Evolutionary conservation across 257 asterid species (phyloP), one percentile per base, ranked within the genome.

Genomic region (Solanum chiquidenum): DNA sequence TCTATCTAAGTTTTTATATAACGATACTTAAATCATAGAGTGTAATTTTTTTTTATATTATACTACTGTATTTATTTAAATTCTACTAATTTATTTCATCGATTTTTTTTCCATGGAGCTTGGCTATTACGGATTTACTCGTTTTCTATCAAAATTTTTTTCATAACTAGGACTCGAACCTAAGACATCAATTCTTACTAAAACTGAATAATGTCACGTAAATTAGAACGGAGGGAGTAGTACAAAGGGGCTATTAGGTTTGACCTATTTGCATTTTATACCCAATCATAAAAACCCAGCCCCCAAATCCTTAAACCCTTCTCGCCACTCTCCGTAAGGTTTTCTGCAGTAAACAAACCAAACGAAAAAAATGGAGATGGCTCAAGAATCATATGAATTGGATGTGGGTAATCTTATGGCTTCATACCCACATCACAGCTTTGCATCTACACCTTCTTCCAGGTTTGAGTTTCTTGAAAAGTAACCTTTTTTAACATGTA

Each of bases 101-200:
- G 10, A 18, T 6, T 0, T 1, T 55, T 18, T 6, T 46, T 46
- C 1, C 52, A 0, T 52, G 0, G 64, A 18, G 4, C 0, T 1
- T 6, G 3, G 4, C 4, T 18, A 0, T 18, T 55, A 0, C 20
- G 10, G 23, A 55, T 55, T 55, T 9, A 55, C 3, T 2, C 3
- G 20, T 0, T 49, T 49, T 4, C 21, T 14, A 49, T 14, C 3
- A 4, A 35, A 8, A 0, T 8, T 2, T 40, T 2, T 38, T 35
- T 35, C 10, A 55, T 55, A 55, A 7, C n/a, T 55, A 55, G 0
- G 0, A 1, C 4, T 20, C 10, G 0, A 55, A 20, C 0, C 2
- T 58, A 58, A 58, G 2, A 49, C 21, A 49, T 49, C 21, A 49
- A 49, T 49, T 49, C 0, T 49, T 49, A 49, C 2, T 9, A 49